A percentile compares a stretch with the other conserved stretches of the same genome.
These are phyloP conservation scores for Flagelloscypha sp. DNA, from an alignment of 768 basidiomycete genomes.

Conservation along the genomic window DNA sequence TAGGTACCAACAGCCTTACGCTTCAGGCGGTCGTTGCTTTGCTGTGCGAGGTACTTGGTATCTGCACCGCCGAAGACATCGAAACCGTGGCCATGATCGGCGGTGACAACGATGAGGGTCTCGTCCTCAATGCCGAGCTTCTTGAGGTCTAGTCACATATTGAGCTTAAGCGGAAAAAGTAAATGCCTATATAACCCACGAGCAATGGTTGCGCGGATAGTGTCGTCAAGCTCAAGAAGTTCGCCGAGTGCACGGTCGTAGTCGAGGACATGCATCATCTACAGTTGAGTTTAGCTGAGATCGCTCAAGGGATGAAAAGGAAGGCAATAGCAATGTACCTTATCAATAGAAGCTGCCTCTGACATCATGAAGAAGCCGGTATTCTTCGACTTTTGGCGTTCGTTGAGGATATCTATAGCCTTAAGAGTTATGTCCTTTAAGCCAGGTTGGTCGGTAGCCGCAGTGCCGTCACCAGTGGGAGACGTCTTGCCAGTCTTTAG, in stretches of 20 bases:
- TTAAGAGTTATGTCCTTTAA: conserved; percentile 41
- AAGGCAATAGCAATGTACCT: conserved; percentile 16
- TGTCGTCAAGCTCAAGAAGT: conserved; percentile 36
- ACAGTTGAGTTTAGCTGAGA: too few relatives aligned
- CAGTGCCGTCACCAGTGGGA: conserved; percentile 33
- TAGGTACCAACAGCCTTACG: conserved; percentile 30
- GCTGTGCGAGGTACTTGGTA: conserved; percentile 28
- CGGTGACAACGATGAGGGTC: conserved; percentile 36
- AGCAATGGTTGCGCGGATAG: conserved; percentile 32
- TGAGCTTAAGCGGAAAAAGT: background rate
- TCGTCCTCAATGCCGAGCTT: conserved; percentile 33
- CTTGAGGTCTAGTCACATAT: conserved; percentile 26
- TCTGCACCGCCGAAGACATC: conserved; percentile 37
- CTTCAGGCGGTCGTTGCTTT: conserved; percentile 25
- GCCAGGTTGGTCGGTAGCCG: conserved; percentile 37
- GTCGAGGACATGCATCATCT: conserved; percentile 41
- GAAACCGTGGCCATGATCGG: conserved; percentile 40
- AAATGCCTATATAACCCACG: conserved; percentile 22
- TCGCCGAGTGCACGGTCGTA: conserved; percentile 40
- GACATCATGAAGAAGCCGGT: conserved; percentile 42
- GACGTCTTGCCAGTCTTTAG: too few relatives aligned
- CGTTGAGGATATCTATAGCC: conserved; percentile 36
- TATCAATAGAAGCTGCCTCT: conserved; percentile 38
- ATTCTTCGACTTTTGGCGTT: conserved; percentile 24
- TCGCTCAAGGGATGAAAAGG: background rate